Evolutionary conservation across 352 stramenopile species (phyloP).

Genomic region (Phytophthora capsici): DNA sequence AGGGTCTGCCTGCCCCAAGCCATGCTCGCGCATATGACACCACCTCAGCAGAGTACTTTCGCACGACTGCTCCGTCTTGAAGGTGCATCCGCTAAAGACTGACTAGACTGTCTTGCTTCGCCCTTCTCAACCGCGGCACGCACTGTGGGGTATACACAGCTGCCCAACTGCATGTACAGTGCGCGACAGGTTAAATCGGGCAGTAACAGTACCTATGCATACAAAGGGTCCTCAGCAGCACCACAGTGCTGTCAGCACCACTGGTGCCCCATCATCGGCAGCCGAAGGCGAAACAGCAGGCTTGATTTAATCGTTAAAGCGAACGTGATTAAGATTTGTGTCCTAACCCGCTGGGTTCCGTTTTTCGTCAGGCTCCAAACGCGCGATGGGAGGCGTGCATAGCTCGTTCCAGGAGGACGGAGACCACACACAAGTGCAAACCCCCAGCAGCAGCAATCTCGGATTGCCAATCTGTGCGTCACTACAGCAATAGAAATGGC

Average conservation of each 20-base stretch:
- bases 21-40: neutral
- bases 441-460: neutral
- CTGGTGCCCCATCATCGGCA: too few relatives aligned
- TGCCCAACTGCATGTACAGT: too few relatives aligned
- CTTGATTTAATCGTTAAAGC: constrained; percentile 2
- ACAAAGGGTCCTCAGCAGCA: neutral
- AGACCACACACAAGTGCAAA: constrained; percentile 10
- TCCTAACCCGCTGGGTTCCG: constrained; percentile 22
- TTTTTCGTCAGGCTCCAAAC: constrained; percentile 10
- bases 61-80: neutral
- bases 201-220: neutral
- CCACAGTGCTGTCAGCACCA: neutral
- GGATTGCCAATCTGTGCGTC: neutral
- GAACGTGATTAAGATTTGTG: constrained; percentile 19
- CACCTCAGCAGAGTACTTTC: neutral
- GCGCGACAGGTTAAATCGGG: too few relatives aligned
- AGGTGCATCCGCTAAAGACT: neutral
- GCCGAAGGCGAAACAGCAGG: constrained; percentile 4
- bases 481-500: constrained; percentile 17
- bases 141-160: neutral
- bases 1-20: too few relatives aligned
- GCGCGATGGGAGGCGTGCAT: constrained; percentile 24
- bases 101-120: neutral
- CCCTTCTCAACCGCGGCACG: neutral
- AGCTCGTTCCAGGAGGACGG: constrained; percentile 3